Evolutionary conservation across 2,329 filamentous ascomycete species (phyloP).

Genomic region (Microthyrium microscopicum): DNA sequence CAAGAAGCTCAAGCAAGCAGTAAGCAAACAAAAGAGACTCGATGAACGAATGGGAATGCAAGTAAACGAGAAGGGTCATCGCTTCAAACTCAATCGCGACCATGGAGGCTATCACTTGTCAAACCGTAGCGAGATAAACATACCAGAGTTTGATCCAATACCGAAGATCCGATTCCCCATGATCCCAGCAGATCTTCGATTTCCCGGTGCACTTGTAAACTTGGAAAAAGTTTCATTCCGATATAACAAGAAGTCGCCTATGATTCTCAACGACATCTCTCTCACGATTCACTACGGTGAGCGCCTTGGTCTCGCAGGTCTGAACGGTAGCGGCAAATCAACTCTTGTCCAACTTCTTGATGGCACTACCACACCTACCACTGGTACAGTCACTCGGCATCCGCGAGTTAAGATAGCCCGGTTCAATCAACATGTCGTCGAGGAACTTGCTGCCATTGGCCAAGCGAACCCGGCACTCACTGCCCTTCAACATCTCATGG

Average conservation of each 20-base stretch:
- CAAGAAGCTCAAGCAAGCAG: constrained; percentile 74
- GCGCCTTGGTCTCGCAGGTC: constrained; percentile 56
- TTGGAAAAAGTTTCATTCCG: constrained; percentile 52
- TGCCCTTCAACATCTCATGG: constrained; percentile 45
- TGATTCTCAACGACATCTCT: constrained; percentile 44
- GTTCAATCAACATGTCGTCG: constrained; percentile 67
- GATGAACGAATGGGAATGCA: constrained; percentile 68
- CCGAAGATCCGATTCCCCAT: constrained; percentile 44
- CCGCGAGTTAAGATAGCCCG: constrained; percentile 55
- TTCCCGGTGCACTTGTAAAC: constrained; percentile 57
- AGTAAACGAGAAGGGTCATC: constrained; percentile 50
- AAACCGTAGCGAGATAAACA: constrained; percentile 50
- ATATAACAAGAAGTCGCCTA: constrained; percentile 29
- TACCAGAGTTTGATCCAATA: constrained; percentile 40
- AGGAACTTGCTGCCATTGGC: constrained; percentile 44
- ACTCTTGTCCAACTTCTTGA: constrained; percentile 58
- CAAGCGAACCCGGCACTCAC: constrained; percentile 38
- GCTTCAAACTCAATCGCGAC: constrained; percentile 72
- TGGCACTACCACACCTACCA: constrained; percentile 37
- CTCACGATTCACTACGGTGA: constrained; percentile 58
- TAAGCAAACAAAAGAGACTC: constrained; percentile 68
- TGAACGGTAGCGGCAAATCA: constrained; percentile 72
- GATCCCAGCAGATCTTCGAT: constrained; percentile 51
- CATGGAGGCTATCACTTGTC: constrained; percentile 43
- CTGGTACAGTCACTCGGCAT: constrained; percentile 48